Evolutionary conservation across 306 rosid species (phyloP).

Genomic region (Neltuma alba): DNA sequence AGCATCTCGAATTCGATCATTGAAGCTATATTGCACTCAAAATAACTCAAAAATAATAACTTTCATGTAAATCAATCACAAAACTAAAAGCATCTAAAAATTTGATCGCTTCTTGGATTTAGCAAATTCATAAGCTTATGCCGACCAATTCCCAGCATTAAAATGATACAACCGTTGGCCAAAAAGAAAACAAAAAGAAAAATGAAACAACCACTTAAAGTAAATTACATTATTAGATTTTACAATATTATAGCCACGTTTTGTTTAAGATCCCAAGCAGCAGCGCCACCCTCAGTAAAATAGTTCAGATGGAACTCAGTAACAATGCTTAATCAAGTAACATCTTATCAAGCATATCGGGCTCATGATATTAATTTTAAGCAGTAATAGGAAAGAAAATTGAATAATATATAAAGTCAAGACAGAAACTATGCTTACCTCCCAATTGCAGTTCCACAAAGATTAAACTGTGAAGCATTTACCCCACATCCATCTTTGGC

Average conservation of each 20-base stretch:
- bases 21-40: constrained; percentile 62
- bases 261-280: not conserved
- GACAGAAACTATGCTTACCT: constrained; percentile 74
- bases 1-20: constrained; percentile 95
- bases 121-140: constrained; percentile 15
- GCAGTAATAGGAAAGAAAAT: constrained; percentile 7
- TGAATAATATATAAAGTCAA: constrained; percentile 18
- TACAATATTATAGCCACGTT: not conserved
- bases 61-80: constrained; percentile 31
- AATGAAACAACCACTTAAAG: constrained; percentile 11
- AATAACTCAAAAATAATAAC: constrained; percentile 27
- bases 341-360: not conserved
- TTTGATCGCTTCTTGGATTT: constrained; percentile 6
- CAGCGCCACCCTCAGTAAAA: not conserved
- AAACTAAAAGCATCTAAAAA: not conserved
- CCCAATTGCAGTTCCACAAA: constrained; percentile 83
- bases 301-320: not conserved
- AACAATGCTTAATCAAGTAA: not conserved
- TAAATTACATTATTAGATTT: constrained; percentile 11
- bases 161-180: constrained; percentile 22
- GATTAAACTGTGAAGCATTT: constrained; percentile 91
- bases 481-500: constrained; percentile 89
- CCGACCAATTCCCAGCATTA: constrained; percentile 6
- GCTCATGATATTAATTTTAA: not conserved
- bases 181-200: too few species aligned